A percentile compares a stretch with the other conserved stretches of the same genome.
phyloP scores from a whole-genome alignment of 345 rosid genomes.

The Syzygium oleosum region DNA sequence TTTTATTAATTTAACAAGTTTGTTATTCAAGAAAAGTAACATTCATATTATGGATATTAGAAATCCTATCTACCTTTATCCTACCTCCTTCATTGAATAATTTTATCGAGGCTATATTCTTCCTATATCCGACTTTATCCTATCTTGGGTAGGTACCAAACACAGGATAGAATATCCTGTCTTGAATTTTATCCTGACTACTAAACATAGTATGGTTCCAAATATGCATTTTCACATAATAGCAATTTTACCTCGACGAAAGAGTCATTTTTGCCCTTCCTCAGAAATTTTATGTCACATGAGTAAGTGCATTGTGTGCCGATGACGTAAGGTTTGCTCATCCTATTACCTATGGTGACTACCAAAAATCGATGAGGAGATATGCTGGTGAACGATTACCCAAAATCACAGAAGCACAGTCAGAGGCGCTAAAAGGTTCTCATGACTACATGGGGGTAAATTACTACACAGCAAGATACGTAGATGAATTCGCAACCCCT shows the following conservation, averaged over 20 bases:
- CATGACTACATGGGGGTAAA: constrained; percentile 48
- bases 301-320: not conserved
- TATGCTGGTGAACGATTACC: constrained; percentile 45
- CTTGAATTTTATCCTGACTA: no score
- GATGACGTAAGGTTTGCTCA: constrained; percentile 28
- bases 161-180: no score
- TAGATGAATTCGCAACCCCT: not conserved
- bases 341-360: constrained; percentile 50
- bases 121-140: no score
- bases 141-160: no score
- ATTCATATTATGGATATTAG: no score
- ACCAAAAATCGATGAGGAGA: constrained; percentile 41
- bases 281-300: not conserved
- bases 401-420: constrained; percentile 37
- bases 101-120: no score
- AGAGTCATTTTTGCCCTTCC: not conserved
- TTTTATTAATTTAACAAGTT: no score
- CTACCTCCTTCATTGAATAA: no score
- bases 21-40: no score
- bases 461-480: constrained; percentile 46
- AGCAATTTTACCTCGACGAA: not conserved
- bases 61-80: no score
- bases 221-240: not conserved
- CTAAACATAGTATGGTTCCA: not conserved
- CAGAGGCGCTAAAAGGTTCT: constrained; percentile 36